Evolutionary conservation across 768 basidiomycete genomes (phyloP), one percentile per base, ranked within the genome.

Genomic region (Strobilomyces confusus): DNA sequence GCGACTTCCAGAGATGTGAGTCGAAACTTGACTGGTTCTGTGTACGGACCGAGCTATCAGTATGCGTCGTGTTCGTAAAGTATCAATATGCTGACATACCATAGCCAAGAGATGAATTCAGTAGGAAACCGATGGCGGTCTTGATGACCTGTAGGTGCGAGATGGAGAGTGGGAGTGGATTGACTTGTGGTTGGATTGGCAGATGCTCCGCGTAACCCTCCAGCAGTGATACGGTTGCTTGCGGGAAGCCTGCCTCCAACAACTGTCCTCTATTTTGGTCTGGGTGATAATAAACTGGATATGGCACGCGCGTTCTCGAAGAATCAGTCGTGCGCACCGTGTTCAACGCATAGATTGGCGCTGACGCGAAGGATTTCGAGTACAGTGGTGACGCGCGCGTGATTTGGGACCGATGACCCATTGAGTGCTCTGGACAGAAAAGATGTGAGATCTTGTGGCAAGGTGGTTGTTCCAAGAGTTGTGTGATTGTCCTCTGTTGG

Each of bases 341-440:
- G 89, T 65, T 93, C 89, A 72, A 90, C 84, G 68, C 88, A 91
- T 17, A 93, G 70, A 69, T 93, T 93, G 13, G 91, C 91, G 23
- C 82, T 83, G 14, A 91, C 82, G 52, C 91, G 80, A 49, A 93
- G 78, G 29, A 91, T 70, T 65, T 92, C 87, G 54, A 80, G 80
- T 22, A 84, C 73, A 11, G 79, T 78, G 9, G 77, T 63, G 46
- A 80, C 74, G 53, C 75, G 77, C n/a, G 69, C 56, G 26, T 75
- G 69, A 49, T 66, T 69, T 6, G 82, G 80, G 43, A 76, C 72
- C 19, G 75, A 57, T 6, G 77, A 64, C 40, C 77, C 80, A 51
- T 77, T 72, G 20, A 86, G 71, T 8, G 84, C 81, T 38, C 75
- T 70, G 33, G 76, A 75, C 25, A 91, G 69, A 19, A 92, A 75